Conservation (phyloP, 169 alveolate species). For the Eimeria tenella region DNA sequence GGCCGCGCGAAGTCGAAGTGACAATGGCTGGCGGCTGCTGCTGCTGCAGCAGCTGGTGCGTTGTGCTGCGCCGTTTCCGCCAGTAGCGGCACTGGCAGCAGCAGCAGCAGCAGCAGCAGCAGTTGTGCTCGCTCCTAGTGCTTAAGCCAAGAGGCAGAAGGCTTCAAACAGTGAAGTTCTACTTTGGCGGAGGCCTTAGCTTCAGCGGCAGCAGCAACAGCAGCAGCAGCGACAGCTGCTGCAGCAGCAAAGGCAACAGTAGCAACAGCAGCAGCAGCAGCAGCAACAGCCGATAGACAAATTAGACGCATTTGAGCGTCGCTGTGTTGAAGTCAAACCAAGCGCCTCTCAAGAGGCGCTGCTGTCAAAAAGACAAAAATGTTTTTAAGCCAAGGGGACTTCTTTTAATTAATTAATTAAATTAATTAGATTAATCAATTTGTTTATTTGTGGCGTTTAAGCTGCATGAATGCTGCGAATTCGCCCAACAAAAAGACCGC, state of each 20-base stretch:
- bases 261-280: not conserved
- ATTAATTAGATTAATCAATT: too few species aligned
- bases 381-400: not conserved
- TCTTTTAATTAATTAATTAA: too few species aligned
- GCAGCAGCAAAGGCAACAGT: not conserved
- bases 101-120: not conserved
- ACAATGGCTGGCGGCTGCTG: not conserved
- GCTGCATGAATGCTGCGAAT: too few species aligned
- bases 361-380: not conserved
- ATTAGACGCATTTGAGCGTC: not conserved
- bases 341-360: not conserved
- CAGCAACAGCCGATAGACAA: not conserved
- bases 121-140: not conserved
- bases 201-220: not conserved
- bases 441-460: too few species aligned
- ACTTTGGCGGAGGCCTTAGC: not conserved
- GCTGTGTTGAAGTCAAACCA: not conserved
- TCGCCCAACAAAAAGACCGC: too few species aligned
- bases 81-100: not conserved
- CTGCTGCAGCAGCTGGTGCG: slow-evolving; percentile 22
- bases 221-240: not conserved
- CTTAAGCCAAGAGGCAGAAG: not conserved
- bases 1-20: not conserved
- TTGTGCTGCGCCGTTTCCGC: not conserved
- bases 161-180: not conserved